Base-by-base conservation (phyloP, 768 basidiomycete species). In the Mycena haematopus region DNA sequence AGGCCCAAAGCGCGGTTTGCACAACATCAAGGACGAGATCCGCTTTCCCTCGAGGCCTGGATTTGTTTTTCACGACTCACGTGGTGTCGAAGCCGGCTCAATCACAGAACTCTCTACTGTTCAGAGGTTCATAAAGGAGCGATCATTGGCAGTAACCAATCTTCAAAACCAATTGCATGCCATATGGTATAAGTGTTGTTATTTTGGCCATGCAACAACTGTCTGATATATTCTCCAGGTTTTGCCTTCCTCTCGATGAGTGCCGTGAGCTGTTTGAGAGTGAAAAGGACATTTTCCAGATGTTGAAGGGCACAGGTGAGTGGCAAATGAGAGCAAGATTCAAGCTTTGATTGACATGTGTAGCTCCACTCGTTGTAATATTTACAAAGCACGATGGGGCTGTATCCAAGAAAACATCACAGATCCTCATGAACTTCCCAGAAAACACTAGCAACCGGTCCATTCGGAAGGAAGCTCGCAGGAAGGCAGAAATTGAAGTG, bases 1-100 rank as follows among this genome's bases (percentile, higher is more conserved):
- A 3, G 50, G 50, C n/a, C 10, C 6, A 35, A 3, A 51, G 50
- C 50, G 50, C 9, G 50, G 50, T 51, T 51, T 51, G 10, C 50
- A 51, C 31, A 51, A 29, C 19, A 15, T 49, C 6, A 27, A 49
- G 2, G 29, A 51, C 22, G 50, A 51, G 50, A 51, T 51, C 50
- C n/a, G 33, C 31, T 51, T 51, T 51, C 50, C 29, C 50, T 51
- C 50, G 7, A 51, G 31, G 50, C 50, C 50, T n/a, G 50, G 50
- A 51, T 51, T 51, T 51, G 13, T 51, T 31, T 51, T 51, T n/a
- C 50, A 51, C 17, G 50, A 51, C 50, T 51, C 50, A 10, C 50
- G n/a, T 3, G 50, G 50, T 35, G 50, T 51, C 31, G 50, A 51
- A 51, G 29, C 50, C 21, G 50, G 50, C 33, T 51, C 50, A 35